A percentile compares a stretch with the other conserved stretches of the same genome.
Evolutionary conservation across 805 yeast species (phyloP).

Genomic region (Yamadazyma paraphyllophila): DNA sequence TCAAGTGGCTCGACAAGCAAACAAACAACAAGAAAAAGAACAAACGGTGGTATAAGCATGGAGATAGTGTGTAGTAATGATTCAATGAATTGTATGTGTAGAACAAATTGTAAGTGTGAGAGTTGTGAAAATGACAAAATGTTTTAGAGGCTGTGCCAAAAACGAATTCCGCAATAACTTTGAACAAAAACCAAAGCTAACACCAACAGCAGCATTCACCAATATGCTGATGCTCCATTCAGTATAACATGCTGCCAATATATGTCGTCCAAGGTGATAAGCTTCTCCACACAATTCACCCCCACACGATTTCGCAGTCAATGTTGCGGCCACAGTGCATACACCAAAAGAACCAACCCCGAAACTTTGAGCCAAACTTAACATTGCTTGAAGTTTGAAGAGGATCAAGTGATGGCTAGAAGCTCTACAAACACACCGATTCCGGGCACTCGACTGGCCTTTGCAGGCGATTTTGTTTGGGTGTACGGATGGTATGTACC

Average conservation of each 20-base stretch:
- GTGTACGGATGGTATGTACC: slow-evolving; percentile 40
- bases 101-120: too few species aligned
- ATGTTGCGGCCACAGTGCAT: background rate
- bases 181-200: too few species aligned
- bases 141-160: too few species aligned
- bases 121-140: too few species aligned
- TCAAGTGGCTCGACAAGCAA: slow-evolving; percentile 47
- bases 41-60: slow-evolving; percentile 11
- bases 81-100: background rate
- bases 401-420: slow-evolving; percentile 9
- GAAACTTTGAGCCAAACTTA: background rate
- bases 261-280: too few species aligned
- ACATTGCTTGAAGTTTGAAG: background rate
- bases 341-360: background rate
- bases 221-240: too few species aligned
- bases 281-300: too few species aligned
- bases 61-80: background rate
- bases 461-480: slow-evolving; percentile 23
- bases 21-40: slow-evolving; percentile 21
- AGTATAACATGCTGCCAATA: too few species aligned
- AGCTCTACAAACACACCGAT: slow-evolving; percentile 17
- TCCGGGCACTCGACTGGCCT: slow-evolving; percentile 6
- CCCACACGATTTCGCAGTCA: too few species aligned
- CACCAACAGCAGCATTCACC: too few species aligned
- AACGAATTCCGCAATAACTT: too few species aligned